Evolutionary conservation across 2,329 filamentous ascomycete genomes (phyloP).

Genomic region (Dendrostoma leiphaemia): DNA sequence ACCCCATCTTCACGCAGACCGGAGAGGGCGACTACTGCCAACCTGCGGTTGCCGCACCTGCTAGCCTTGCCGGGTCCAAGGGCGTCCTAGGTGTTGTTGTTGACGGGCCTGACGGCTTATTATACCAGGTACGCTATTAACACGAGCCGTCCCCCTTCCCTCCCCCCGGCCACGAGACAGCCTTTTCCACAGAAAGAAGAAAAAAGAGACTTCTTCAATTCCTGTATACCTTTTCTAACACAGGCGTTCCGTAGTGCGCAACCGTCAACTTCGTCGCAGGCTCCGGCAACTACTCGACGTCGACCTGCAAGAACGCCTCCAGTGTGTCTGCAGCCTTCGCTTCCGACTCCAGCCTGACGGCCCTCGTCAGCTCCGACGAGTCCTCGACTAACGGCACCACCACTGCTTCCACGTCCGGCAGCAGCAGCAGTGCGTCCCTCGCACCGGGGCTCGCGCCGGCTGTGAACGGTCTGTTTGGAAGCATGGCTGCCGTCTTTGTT

Average conservation of each 20-base stretch:
- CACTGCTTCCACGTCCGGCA: slow-evolving; percentile 19
- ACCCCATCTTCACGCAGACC: slow-evolving; percentile 52
- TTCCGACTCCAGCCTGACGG: slow-evolving; percentile 29
- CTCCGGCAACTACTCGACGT: slow-evolving; percentile 24
- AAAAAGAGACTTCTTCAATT: too few species aligned
- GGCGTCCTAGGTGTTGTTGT: slow-evolving; percentile 53
- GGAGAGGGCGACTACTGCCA: slow-evolving; percentile 55
- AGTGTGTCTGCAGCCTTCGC: slow-evolving; percentile 30
- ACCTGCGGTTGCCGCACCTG: slow-evolving; percentile 45
- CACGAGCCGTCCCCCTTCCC: too few species aligned
- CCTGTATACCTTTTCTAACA: too few species aligned
- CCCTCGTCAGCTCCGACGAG: slow-evolving; percentile 27
- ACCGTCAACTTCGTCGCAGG: slow-evolving; percentile 54
- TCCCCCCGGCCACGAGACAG: too few species aligned
- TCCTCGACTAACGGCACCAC: slow-evolving; percentile 22
- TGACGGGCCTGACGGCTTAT: slow-evolving; percentile 51
- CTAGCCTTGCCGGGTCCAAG: slow-evolving; percentile 51
- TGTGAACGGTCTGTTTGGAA: slow-evolving; percentile 8
- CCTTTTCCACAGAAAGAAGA: too few species aligned
- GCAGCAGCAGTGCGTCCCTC: slow-evolving; percentile 3
- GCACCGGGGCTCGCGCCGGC: slow-evolving; percentile 9
- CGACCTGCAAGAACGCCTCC: slow-evolving; percentile 38
- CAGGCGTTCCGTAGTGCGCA: slow-evolving; percentile 42
- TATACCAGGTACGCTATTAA: slow-evolving; percentile 63
- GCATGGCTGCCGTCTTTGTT: slow-evolving; percentile 6